Base-by-base conservation (phyloP, 495 filamentous ascomycete species). In the Lophium mytilinum region DNA sequence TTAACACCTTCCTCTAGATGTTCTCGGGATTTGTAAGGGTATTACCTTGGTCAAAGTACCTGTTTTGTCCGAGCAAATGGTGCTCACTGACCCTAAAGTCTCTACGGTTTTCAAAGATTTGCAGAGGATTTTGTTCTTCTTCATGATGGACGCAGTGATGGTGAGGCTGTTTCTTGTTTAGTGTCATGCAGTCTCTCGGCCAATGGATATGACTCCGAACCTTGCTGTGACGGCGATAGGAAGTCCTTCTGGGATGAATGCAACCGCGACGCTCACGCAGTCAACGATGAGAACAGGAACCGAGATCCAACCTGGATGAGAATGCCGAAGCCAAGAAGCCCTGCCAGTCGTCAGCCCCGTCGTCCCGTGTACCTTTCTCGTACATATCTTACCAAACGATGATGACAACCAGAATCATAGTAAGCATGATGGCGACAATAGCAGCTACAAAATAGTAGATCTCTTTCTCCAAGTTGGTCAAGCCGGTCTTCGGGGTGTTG, bases 171-270 rank as follows among this genome's bases (percentile, higher is more conserved):
- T 2, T 30, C 6, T 3, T 30, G 24, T 2, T 30, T 30, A 30
- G 24, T 2, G 6, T 30, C n/a, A n/a, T n/a, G n/a, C n/a, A n/a
- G n/a, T n/a, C n/a, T n/a, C n/a, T n/a, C n/a, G n/a, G n/a, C n/a
- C 6, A 30, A 30, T 2, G 24, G 24, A 30, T 30, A 30, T n/a
- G n/a, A 6, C 2, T 30, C 2, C 24, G 24, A 30, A 30, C 24
- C 24, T 78, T 11, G 83, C 74, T 0, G 64, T 64, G 3, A 87
- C 68, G 12, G 80, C 83, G 36, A 89, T 82, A 0, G 85, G 85
- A 2, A 88, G 72, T 18, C 84, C 85, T 58, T 87, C 84, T 0
- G 85, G 85, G 49, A 89, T 85, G 66, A 88, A 88, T 30, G 85
- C 86, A 9, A 88, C 80, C 3, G 83, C 83, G 18, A 84, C 81